Conservation (phyloP, 2,329 filamentous ascomycete species). For the Hirsutella rhossiliensis region DNA sequence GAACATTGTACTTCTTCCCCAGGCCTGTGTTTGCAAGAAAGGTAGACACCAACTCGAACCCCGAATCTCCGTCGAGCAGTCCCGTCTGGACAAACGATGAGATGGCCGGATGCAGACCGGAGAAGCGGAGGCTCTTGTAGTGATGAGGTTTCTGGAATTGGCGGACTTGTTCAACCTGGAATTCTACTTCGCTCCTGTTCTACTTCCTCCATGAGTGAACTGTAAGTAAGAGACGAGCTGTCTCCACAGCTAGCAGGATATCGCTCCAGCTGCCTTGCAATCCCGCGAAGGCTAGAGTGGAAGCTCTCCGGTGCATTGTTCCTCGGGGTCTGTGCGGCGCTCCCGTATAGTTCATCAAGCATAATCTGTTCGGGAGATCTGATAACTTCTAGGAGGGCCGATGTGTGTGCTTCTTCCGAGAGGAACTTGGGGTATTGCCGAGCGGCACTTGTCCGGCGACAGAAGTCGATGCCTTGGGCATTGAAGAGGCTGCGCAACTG, state of each 20-base stretch:
- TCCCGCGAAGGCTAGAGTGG: not conserved
- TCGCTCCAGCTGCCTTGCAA: not conserved
- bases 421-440: conserved; percentile 29
- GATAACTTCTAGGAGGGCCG: conserved; percentile 14
- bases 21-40: conserved; percentile 28
- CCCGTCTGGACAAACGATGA: conserved; percentile 32
- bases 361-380: conserved; percentile 42
- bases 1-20: conserved; percentile 19
- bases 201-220: conserved; percentile 45
- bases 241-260: not conserved
- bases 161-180: conserved; percentile 44
- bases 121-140: conserved; percentile 26
- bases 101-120: conserved; percentile 34
- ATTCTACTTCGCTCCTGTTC: conserved; percentile 47
- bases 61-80: conserved; percentile 2
- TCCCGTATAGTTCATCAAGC: conserved; percentile 44
- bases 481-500: conserved; percentile 46
- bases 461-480: conserved; percentile 50
- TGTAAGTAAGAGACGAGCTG: not conserved
- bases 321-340: conserved; percentile 4
- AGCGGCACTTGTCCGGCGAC: conserved; percentile 38
- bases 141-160: conserved; percentile 35
- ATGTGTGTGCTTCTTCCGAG: conserved; percentile 16
- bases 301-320: not conserved
- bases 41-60: conserved; percentile 11